phyloP scores from a whole-genome alignment of 148 eudicot genomes.

The Limonium bicolor region DNA sequence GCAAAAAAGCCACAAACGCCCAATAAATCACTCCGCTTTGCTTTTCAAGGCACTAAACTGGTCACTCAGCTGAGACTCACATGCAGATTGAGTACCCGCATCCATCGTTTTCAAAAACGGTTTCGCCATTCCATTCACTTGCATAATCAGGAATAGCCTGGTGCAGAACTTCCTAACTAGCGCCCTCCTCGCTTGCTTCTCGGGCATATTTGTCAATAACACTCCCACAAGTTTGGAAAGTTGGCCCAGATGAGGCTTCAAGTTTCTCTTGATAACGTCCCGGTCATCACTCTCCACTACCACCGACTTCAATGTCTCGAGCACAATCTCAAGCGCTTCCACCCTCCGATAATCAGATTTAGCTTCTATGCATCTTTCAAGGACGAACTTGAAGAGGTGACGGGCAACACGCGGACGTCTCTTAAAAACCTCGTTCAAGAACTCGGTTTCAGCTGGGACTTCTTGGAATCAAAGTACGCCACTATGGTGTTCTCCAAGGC shows the following conservation, averaged over 20 bases:
- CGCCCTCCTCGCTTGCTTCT: slow-evolving; percentile 66
- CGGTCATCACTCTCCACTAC: slow-evolving; percentile 14
- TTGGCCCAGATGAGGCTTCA: slow-evolving; percentile 33
- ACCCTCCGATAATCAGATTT: slow-evolving; percentile 54
- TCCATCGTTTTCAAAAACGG: slow-evolving; percentile 54
- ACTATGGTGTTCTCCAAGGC: slow-evolving; percentile 32
- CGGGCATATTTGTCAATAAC: slow-evolving; percentile 54
- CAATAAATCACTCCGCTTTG: slow-evolving; percentile 22
- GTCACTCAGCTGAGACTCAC: slow-evolving; percentile 68
- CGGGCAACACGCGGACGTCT: slow-evolving; percentile 78
- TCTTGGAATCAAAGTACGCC: slow-evolving; percentile 59
- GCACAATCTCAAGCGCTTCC: slow-evolving; percentile 63
- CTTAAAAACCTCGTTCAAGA: slow-evolving; percentile 64
- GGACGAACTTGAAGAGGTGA: slow-evolving; percentile 46
- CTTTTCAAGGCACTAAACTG: slow-evolving; percentile 58
- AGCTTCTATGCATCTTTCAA: slow-evolving; percentile 45
- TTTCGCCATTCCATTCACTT: slow-evolving; percentile 24
- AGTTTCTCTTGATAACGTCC: slow-evolving; percentile 18
- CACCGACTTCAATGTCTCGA: slow-evolving; percentile 34
- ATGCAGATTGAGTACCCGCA: slow-evolving; percentile 40
- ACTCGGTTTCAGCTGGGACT: slow-evolving; percentile 58
- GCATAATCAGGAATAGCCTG: slow-evolving; percentile 42
- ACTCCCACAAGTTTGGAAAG: slow-evolving; percentile 36
- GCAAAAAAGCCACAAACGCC: no score
- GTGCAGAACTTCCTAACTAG: slow-evolving; percentile 66